phyloP scores from a whole-genome alignment of 2,329 filamentous ascomycete species.

The Chaetomium olivaceum region DNA sequence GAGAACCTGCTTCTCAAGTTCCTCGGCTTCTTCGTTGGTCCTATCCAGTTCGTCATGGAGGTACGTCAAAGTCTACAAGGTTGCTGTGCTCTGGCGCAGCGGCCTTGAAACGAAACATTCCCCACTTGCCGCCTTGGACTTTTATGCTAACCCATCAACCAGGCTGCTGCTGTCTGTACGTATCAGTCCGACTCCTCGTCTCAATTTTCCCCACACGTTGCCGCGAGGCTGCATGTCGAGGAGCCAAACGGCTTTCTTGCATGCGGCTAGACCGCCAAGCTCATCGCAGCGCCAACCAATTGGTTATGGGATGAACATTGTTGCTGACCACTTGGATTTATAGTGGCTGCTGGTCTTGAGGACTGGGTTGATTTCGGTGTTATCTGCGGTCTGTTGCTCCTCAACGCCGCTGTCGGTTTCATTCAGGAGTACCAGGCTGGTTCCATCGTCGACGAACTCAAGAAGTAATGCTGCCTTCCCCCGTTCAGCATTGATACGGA shows the following conservation, averaged over 20 bases:
- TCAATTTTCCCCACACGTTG: constrained; percentile 6
- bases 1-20: constrained; percentile 85
- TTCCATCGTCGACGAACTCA: constrained; percentile 86
- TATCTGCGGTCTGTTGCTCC: constrained; percentile 77
- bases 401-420: constrained; percentile 85
- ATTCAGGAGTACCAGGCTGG: constrained; percentile 87
- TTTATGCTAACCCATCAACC: constrained; percentile 29
- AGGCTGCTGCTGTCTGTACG: constrained; percentile 41
- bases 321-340: constrained; percentile 35
- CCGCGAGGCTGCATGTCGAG: constrained; percentile 15
- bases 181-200: constrained; percentile 23
- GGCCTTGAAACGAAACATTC: constrained; percentile 32
- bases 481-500: background rate
- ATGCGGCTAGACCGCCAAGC: constrained; percentile 11
- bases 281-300: constrained; percentile 24
- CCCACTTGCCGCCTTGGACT: constrained; percentile 22
- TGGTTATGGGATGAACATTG: constrained; percentile 12
- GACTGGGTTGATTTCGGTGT: constrained; percentile 95
- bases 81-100: constrained; percentile 21
- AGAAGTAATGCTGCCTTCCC: constrained; percentile 56
- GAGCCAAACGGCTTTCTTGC: constrained; percentile 2
- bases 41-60: constrained; percentile 95
- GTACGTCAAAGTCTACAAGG: constrained; percentile 46
- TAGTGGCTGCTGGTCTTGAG: constrained; percentile 78
- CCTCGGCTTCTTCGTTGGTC: constrained; percentile 77